phyloP scores from a whole-genome alignment of 495 filamentous ascomycete genomes.

The Schizothecium vesticola region DNA sequence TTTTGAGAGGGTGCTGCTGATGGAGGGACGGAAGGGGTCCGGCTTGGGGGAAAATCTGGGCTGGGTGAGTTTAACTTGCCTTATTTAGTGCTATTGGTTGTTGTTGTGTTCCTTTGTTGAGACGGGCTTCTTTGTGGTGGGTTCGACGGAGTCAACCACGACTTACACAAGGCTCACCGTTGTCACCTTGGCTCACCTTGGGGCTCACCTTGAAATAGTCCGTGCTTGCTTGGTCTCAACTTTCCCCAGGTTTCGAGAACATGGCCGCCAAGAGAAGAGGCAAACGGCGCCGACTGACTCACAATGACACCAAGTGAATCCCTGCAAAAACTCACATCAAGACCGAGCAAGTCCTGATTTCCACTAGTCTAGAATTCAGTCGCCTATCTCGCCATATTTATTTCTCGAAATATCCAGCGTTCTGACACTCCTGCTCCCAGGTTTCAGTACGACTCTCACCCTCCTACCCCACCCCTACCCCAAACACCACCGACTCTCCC shows the following conservation, averaged over 20 bases:
- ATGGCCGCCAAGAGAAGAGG: background rate
- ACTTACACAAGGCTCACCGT: background rate
- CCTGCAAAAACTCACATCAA: background rate
- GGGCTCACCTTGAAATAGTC: background rate
- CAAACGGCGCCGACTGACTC: background rate
- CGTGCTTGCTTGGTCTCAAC: background rate
- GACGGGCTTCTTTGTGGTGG: background rate
- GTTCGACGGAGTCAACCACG: background rate
- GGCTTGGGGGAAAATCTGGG: background rate
- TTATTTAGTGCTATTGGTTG: background rate
- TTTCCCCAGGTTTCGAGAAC: background rate
- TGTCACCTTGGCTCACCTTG: background rate
- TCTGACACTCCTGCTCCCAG: background rate
- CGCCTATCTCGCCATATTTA: background rate
- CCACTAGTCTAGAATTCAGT: background rate
- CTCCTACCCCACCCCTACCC: background rate
- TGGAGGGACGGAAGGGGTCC: background rate
- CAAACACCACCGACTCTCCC: background rate
- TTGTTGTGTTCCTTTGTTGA: background rate
- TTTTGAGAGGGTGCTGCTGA: background rate
- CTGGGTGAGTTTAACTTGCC: background rate
- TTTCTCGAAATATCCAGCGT: background rate
- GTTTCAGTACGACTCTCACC: background rate
- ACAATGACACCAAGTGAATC: background rate
- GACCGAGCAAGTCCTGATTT: background rate